These are phyloP conservation scores for Backusella psychrophila DNA, from an alignment of 192 early-diverging fungal genomes.

Conservation along the genomic window DNA sequence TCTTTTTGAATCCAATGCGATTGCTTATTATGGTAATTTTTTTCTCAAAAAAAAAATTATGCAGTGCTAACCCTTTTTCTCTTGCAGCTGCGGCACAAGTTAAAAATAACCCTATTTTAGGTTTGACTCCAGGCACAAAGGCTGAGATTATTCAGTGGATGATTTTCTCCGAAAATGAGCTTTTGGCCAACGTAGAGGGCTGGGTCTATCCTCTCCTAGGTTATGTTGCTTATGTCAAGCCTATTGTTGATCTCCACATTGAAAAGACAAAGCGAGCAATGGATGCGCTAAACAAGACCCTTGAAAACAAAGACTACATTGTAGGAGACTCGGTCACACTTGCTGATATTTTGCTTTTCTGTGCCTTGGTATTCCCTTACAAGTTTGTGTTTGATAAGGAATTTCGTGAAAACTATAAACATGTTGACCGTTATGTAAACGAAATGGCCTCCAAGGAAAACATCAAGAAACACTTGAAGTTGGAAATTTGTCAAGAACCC, in stretches of 20 bases:
- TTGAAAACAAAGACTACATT: constrained; percentile 82
- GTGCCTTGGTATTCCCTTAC: constrained; percentile 44
- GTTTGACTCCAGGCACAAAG: not conserved
- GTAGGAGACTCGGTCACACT: constrained; percentile 90
- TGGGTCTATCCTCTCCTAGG: constrained; percentile 44
- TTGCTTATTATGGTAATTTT: not conserved
- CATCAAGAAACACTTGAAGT: not conserved
- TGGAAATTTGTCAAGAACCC: not conserved
- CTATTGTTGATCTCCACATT: constrained; percentile 63
- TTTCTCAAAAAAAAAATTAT: not conserved
- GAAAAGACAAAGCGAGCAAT: not conserved
- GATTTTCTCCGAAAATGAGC: constrained; percentile 56
- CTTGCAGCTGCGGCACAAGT: not conserved
- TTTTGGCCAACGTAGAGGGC: constrained; percentile 37
- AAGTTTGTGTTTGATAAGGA: constrained; percentile 63
- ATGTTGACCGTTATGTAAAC: constrained; percentile 72
- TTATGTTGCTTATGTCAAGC: constrained; percentile 34
- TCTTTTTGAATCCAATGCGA: not conserved
- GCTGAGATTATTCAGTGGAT: constrained; percentile 43
- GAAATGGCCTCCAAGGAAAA: not conserved
- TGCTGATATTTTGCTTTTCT: constrained; percentile 78
- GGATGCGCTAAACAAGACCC: constrained; percentile 50
- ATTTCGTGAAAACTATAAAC: constrained; percentile 80
- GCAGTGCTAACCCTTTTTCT: not conserved
- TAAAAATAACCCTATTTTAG: not conserved